A percentile compares a stretch with the other conserved stretches of the same genome.
phyloP scores from a whole-genome alignment of 2,329 filamentous ascomycete species.

The Clonostachys byssicola region DNA sequence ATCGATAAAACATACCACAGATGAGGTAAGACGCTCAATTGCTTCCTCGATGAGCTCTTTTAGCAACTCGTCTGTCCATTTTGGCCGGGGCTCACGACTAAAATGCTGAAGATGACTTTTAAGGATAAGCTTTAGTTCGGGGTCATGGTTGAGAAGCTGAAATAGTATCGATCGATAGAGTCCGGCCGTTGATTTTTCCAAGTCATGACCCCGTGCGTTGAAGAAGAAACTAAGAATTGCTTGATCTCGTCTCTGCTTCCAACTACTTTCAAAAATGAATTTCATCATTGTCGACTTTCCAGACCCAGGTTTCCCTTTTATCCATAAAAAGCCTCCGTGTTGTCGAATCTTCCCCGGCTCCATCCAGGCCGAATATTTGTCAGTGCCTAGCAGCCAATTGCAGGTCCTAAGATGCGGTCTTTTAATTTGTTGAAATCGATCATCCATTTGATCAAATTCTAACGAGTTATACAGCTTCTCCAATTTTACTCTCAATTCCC shows the following conservation, averaged over 20 bases:
- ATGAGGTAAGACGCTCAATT: background rate
- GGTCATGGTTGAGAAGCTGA: conserved; percentile 24
- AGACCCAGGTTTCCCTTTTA: conserved; percentile 37
- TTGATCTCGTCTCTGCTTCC: background rate
- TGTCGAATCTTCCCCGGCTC: conserved; percentile 18
- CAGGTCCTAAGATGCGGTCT: background rate
- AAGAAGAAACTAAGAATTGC: conserved; percentile 42
- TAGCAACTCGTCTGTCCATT: background rate
- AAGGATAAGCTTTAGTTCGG: too few species aligned
- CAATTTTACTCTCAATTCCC: too few species aligned
- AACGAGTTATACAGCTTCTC: too few species aligned
- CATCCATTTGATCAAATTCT: too few species aligned
- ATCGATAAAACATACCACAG: background rate
- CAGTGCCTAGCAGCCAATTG: background rate
- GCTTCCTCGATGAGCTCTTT: background rate
- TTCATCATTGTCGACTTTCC: conserved; percentile 45
- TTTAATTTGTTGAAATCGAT: background rate
- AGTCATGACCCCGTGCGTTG: conserved; percentile 35
- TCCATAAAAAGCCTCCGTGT: conserved; percentile 31
- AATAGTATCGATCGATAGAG: conserved; percentile 44
- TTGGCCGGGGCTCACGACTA: too few species aligned
- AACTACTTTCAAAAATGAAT: conserved; percentile 12
- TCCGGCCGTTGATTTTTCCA: conserved; percentile 23
- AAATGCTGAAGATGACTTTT: too few species aligned
- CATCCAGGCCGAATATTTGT: background rate